Conservation (phyloP, 768 basidiomycete species). For the Hirschioporus abietinus region DNA sequence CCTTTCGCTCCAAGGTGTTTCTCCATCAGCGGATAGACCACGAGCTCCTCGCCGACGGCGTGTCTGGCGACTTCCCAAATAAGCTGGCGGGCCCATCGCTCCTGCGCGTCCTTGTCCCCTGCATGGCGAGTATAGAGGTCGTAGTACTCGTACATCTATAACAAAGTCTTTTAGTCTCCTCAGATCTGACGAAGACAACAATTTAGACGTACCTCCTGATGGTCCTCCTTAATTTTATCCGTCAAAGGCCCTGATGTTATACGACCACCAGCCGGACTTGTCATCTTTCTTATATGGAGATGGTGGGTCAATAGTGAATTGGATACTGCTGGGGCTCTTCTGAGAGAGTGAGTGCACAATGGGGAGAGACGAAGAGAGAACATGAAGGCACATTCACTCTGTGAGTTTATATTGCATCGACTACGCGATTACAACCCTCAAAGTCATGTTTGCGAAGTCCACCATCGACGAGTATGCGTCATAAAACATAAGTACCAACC, state of each 20-base stretch:
- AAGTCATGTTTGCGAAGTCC: not conserved
- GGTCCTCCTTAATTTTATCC: slow-evolving; percentile 43
- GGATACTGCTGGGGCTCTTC: slow-evolving; percentile 7
- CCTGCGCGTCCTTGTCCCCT: slow-evolving; percentile 42
- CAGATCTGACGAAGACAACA: not conserved
- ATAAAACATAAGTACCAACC: not conserved
- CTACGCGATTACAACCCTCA: not conserved
- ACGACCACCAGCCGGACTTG: not conserved
- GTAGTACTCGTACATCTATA: slow-evolving; percentile 54
- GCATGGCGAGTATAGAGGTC: slow-evolving; percentile 38
- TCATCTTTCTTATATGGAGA: slow-evolving; percentile 15
- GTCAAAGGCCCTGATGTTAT: slow-evolving; percentile 22
- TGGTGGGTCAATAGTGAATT: slow-evolving; percentile 4
- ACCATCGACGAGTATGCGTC: not conserved
- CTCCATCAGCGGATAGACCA: slow-evolving; percentile 61
- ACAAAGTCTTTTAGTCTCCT: not conserved
- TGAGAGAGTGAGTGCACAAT: not conserved
- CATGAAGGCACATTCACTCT: not conserved
- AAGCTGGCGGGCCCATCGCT: slow-evolving; percentile 50
- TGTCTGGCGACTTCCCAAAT: slow-evolving; percentile 60
- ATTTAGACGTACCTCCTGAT: slow-evolving; percentile 34
- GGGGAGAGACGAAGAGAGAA: slow-evolving; percentile 2
- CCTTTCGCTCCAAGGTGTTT: slow-evolving; percentile 49
- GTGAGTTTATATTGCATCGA: not conserved
- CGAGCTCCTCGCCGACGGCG: slow-evolving; percentile 56